Conservation (phyloP, 2,329 filamentous ascomycete genomes). For the Fusarium oxysporum region DNA sequence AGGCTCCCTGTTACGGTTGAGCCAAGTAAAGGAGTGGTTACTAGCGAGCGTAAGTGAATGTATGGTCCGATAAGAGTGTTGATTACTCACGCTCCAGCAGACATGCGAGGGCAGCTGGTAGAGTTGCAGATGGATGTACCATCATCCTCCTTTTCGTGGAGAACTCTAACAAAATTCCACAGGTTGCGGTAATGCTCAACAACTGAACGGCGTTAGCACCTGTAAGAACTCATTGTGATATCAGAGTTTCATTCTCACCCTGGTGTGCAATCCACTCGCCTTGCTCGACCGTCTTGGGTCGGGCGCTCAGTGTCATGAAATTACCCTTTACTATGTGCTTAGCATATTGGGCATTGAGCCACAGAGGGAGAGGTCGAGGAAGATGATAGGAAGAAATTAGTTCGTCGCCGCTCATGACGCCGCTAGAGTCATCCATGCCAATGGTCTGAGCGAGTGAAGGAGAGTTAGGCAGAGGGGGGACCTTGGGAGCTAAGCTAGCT, state of each 20-base stretch:
- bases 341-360: slow-evolving; percentile 80
- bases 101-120: slow-evolving; percentile 89
- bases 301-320: slow-evolving; percentile 96
- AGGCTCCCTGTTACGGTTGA: slow-evolving; percentile 86
- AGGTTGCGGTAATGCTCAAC: slow-evolving; percentile 93
- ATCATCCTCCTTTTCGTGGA: slow-evolving; percentile 86
- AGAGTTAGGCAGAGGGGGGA: slow-evolving; percentile 71
- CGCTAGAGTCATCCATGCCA: slow-evolving; percentile 72
- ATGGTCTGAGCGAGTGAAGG: slow-evolving; percentile 75
- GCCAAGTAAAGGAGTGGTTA: slow-evolving; percentile 97
- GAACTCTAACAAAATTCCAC: slow-evolving; percentile 88
- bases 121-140: slow-evolving; percentile 86
- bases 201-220: slow-evolving; percentile 62
- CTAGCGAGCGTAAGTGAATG: slow-evolving; percentile 50
- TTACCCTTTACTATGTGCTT: slow-evolving; percentile 96
- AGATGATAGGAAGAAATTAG: slow-evolving; percentile 71
- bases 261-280: slow-evolving; percentile 98
- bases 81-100: slow-evolving; percentile 84
- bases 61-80: not conserved
- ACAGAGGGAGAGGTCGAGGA: slow-evolving; percentile 72
- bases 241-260: slow-evolving; percentile 62
- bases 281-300: slow-evolving; percentile 92
- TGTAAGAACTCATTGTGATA: not conserved
- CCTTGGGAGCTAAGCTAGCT: slow-evolving; percentile 65
- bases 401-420: slow-evolving; percentile 63